Evolutionary conservation across 1,284 basidiomycete species (phyloP).

Genomic region (Tremellales sp.): DNA sequence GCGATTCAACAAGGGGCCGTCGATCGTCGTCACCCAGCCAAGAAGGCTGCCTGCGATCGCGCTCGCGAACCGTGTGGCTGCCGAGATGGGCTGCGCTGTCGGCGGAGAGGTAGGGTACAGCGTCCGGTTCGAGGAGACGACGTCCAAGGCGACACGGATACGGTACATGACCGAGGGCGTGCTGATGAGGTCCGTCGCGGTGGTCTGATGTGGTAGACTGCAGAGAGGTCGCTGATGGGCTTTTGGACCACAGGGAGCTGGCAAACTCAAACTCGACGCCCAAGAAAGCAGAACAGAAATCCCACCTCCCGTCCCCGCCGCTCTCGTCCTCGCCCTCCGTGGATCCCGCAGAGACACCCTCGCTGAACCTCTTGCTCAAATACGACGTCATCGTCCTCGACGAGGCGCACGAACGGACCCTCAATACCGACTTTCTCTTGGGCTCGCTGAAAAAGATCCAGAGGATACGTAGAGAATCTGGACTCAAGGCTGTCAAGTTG

Average conservation of each 20-base stretch:
- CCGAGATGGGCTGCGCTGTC: slow-evolving; percentile 68
- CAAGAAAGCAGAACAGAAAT: slow-evolving; percentile 2
- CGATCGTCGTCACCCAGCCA: slow-evolving; percentile 87
- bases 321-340: background rate
- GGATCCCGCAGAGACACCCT: background rate
- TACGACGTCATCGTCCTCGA: slow-evolving; percentile 93
- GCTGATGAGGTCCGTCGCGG: slow-evolving; percentile 84
- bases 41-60: slow-evolving; percentile 90
- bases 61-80: slow-evolving; percentile 81
- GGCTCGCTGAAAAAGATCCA: slow-evolving; percentile 87
- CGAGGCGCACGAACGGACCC: slow-evolving; percentile 93
- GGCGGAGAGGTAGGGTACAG: slow-evolving; percentile 85
- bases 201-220: slow-evolving; percentile 2
- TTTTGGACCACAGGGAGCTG: slow-evolving; percentile 17
- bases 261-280: slow-evolving; percentile 16
- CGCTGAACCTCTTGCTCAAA: slow-evolving; percentile 59
- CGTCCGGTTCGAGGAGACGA: slow-evolving; percentile 89
- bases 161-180: slow-evolving; percentile 98
- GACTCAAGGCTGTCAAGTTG: slow-evolving; percentile 63
- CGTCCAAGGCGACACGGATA: slow-evolving; percentile 63
- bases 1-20: slow-evolving; percentile 51
- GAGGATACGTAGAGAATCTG: slow-evolving; percentile 57
- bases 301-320: background rate
- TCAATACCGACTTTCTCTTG: slow-evolving; percentile 91
- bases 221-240: background rate